A percentile compares a stretch with the other conserved stretches of the same genome.
Conservation (phyloP, 2,329 filamentous ascomycete species). For the Lachnellula occidentalis region DNA sequence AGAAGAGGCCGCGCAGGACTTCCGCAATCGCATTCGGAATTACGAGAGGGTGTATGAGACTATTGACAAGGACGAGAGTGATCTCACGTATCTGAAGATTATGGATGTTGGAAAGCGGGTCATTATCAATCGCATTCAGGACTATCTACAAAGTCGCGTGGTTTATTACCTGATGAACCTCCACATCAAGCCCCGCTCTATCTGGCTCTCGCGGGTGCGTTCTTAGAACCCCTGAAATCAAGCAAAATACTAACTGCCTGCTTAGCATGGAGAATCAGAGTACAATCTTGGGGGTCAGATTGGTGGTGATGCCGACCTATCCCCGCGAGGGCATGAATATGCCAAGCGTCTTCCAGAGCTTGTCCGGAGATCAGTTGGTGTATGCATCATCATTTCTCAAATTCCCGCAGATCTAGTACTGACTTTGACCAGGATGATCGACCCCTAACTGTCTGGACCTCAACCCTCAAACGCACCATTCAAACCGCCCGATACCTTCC, state of each 20-base stretch:
- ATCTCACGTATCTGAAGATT: conserved; percentile 93
- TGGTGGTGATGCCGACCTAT: conserved; percentile 85
- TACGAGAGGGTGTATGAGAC: conserved; percentile 97
- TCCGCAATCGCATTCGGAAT: conserved; percentile 88
- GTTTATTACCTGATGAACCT: conserved; percentile 99
- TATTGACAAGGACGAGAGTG: conserved; percentile 80
- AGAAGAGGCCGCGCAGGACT: conserved; percentile 83
- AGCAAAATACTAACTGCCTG: conserved; percentile 14
- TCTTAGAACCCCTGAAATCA: not conserved
- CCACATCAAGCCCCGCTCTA: conserved; percentile 91
- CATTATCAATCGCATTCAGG: conserved; percentile 95
- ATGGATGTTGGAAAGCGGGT: conserved; percentile 95
- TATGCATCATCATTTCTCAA: conserved; percentile 40
- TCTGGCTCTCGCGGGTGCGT: conserved; percentile 89
- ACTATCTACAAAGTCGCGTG: conserved; percentile 92
- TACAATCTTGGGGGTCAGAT: conserved; percentile 90
- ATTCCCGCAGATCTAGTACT: not conserved
- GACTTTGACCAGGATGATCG: conserved; percentile 41
- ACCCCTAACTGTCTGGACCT: conserved; percentile 69
- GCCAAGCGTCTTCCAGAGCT: conserved; percentile 78
- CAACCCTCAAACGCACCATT: conserved; percentile 77
- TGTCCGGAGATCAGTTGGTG: conserved; percentile 78
- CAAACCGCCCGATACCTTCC: conserved; percentile 83
- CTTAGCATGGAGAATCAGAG: conserved; percentile 84
- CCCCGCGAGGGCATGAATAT: conserved; percentile 80